Percentiles rank a stretch among this genome's conserved stretches.
Conservation (phyloP, 2,329 filamentous ascomycete species). For the Rhynchosporium agropyri region DNA sequence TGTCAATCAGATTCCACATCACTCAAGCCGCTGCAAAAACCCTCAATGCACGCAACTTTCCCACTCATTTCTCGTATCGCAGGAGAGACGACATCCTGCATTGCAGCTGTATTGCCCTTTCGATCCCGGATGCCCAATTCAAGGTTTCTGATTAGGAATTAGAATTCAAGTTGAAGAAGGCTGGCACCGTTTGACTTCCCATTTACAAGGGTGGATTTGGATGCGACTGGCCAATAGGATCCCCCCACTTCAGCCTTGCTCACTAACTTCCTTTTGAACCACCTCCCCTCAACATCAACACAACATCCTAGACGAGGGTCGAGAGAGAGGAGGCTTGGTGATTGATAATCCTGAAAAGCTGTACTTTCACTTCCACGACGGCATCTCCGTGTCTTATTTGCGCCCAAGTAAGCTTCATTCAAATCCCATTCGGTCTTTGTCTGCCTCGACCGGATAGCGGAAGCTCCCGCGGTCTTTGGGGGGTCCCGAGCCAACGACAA, state of each 20-base stretch:
- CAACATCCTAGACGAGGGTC: not conserved
- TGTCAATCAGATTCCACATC: not conserved
- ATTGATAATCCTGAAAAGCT: not conserved
- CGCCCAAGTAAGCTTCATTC: conserved; percentile 2
- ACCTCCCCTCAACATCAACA: not conserved
- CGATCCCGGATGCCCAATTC: not conserved
- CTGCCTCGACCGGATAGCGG: not conserved
- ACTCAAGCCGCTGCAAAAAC: not conserved
- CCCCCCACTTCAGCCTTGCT: conserved; percentile 16
- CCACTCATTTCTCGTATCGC: not conserved
- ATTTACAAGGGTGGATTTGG: no score
- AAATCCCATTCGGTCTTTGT: conserved; percentile 4
- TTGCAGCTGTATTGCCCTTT: not conserved
- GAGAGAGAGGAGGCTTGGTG: not conserved
- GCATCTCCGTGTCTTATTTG: not conserved
- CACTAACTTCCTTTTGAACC: not conserved
- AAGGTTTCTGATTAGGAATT: not conserved
- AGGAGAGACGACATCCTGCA: conserved; percentile 10
- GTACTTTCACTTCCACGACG: not conserved
- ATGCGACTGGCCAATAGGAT: not conserved
- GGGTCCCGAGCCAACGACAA: conserved; percentile 10
- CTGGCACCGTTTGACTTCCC: not conserved
- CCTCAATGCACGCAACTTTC: not conserved
- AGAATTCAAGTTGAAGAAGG: not conserved
- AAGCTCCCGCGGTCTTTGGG: conserved; percentile 10